Evolutionary conservation across 768 basidiomycete genomes (phyloP), one percentile per base, ranked within the genome.

Genomic region (Termitomyces sp.): DNA sequence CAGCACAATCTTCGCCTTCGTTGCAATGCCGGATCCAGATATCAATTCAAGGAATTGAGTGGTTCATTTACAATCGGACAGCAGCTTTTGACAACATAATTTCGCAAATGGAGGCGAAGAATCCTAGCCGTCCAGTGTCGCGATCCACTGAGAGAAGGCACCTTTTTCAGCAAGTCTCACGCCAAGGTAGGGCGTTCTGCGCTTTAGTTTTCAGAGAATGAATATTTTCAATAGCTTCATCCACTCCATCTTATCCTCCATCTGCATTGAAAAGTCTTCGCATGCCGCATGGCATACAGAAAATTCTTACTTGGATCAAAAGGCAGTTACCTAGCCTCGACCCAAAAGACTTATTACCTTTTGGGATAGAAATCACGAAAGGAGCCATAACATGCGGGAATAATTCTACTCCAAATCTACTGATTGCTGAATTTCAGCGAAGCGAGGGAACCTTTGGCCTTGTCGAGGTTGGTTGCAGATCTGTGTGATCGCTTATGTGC

Each of bases 61-160:
- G 92, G 89, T 93, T 93, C 71, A 67, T 98, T 45, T 97, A 92
- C 74, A 98, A 98, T 74, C 81, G 87, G 52, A 96, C 93, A 3
- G 84, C 92, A 4, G 88, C 94, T 4, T 98, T 90, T 74, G 94
- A 98, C 69, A 82, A 85, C 57, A 94, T 98, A 56, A 75, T 96
- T 20, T 82, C 89, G 12, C 85, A 90, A 68, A 86, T 95, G 81
- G 82, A 84, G 61, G 75, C 72, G 22, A 76, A 77, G 70, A 68
- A 67, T 52, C 63, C 67, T 15, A 72, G 67, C 58, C 75, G 74
- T 45, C 71, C 76, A 20, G 65, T 67, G 1, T 79, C 79, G 4
- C 75, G 72, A 57, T 71, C 71, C 52, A 77, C 75, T 46, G 79
- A 71, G 54, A 71, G 75, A 55, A 77, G 72, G 51, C 75, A 74